These are phyloP conservation scores for Podila horticola DNA, from an alignment of 192 early-diverging fungal species.

Conservation along the genomic window DNA sequence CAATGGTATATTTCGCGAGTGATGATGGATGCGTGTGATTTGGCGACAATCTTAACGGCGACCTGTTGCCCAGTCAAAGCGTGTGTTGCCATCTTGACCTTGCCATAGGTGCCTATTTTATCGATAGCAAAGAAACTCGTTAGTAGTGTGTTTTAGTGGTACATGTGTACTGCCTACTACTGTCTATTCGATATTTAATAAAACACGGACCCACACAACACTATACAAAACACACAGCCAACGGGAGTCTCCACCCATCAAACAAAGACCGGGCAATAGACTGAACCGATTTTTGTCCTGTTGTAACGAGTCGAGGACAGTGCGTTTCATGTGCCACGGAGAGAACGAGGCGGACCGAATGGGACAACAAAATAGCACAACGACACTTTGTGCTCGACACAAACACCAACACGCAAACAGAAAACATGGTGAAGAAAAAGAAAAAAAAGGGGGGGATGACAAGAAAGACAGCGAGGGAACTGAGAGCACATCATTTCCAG, in stretches of 20 bases:
- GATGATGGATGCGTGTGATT: conserved; percentile 65
- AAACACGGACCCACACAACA: background rate
- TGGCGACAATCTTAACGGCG: conserved; percentile 70
- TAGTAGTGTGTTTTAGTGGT: background rate
- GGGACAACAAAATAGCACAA: background rate
- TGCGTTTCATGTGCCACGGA: conserved; percentile 1
- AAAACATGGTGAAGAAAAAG: background rate
- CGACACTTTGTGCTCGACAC: background rate
- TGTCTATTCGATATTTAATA: conserved; percentile 2
- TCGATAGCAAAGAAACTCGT: background rate
- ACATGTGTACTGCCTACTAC: background rate
- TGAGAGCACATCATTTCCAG: too few species aligned
- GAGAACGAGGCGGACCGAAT: background rate
- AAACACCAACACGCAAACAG: too few species aligned
- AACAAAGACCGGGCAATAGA: too few species aligned
- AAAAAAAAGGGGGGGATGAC: too few species aligned
- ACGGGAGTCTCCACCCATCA: too few species aligned
- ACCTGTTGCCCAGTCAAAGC: conserved; percentile 69
- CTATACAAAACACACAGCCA: too few species aligned
- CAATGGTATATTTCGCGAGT: conserved; percentile 73
- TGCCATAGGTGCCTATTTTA: conserved; percentile 66
- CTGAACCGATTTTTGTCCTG: background rate
- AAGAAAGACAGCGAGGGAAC: too few species aligned
- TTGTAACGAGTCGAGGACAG: background rate
- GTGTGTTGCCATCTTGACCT: conserved; percentile 71